These are phyloP conservation scores for Vicia sativa DNA, from an alignment of 306 rosid species.

Conservation along the genomic window DNA sequence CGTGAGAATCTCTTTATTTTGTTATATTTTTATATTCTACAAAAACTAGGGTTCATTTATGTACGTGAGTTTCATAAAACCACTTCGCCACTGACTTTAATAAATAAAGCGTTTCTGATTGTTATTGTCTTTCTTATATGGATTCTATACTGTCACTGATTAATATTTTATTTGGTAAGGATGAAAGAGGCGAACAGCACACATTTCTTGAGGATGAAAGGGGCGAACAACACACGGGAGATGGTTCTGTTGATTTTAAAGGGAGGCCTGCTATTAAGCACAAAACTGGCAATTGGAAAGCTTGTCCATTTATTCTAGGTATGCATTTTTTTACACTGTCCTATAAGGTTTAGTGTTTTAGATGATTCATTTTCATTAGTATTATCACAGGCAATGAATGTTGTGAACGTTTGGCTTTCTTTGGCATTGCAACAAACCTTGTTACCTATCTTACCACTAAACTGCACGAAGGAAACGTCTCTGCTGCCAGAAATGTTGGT, in stretches of 20 bases:
- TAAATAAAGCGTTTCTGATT: no score
- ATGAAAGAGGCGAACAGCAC: slow-evolving; percentile 14
- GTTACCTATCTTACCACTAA: no score
- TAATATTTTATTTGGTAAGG: slow-evolving; percentile 37
- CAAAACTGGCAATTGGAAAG: slow-evolving; percentile 45
- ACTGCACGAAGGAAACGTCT: no score
- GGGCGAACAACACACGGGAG: slow-evolving; percentile 45
- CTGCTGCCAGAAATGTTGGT: slow-evolving; percentile 81
- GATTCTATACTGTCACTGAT: neutral
- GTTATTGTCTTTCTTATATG: neutral
- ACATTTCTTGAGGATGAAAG: no score
- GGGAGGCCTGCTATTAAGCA: slow-evolving; percentile 53
- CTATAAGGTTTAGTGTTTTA: neutral
- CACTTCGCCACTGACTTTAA: no score
- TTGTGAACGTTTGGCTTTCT: slow-evolving; percentile 18
- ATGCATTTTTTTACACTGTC: slow-evolving; percentile 20
- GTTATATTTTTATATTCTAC: no score
- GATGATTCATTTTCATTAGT: neutral
- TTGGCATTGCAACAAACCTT: no score
- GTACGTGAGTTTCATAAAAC: no score
- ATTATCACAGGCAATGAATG: slow-evolving; percentile 71
- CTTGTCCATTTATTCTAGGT: slow-evolving; percentile 47
- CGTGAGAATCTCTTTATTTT: no score
- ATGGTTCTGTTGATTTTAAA: slow-evolving; percentile 55
- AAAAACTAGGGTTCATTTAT: neutral